Evolutionary conservation across 164 flowering plant genomes (phyloP), one percentile per base, ranked within the genome.

Genomic region (Houttuynia cordata): DNA sequence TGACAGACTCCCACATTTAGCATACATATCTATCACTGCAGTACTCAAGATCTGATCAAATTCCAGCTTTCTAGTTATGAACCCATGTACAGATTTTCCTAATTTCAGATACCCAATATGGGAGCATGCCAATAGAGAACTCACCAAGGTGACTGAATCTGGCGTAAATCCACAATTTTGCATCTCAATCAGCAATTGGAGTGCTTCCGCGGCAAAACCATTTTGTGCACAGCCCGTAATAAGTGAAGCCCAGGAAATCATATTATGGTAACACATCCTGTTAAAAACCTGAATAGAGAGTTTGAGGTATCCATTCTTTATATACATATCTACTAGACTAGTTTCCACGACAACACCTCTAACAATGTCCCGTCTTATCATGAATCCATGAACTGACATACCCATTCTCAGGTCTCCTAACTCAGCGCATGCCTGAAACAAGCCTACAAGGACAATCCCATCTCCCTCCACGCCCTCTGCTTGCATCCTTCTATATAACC

Each of bases 11-110:
- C 76, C 73, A 63, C 73, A 73, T 61, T 73, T 73, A 24, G 73
- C 60, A 62, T 73, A 73, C 76, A 73, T 73, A 55, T 73, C 76
- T 23, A 73, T 69, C 50, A 73, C 42, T 54, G 73, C 73, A 57
- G 73, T 73, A 20, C 60, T 70, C 20, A 70, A 69, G 34, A 66
- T 51, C 24, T 30, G 37, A 69, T 69, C 70, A 13, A 69, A 47
- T 30, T 69, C 65, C 25, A 60, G 58, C 63, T 59, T 57, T 53
- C 67, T 73, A 49, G 50, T 19, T 19, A 69, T 60, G 45, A 66
- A 69, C 23, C 73, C 72, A 69, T 69, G 76, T 57, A 73, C 40
- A 42, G 70, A 66, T 61, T 69, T 69, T 8, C 73, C 76, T 25
- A 65, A n/a, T 56, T 66, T 69, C 57, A 66, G 52, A 60, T 42